Percentiles rank a stretch among this genome's conserved stretches.
phyloP scores from a whole-genome alignment of 2,329 filamentous ascomycete genomes.

The Fusarium brevicatenulatum region DNA sequence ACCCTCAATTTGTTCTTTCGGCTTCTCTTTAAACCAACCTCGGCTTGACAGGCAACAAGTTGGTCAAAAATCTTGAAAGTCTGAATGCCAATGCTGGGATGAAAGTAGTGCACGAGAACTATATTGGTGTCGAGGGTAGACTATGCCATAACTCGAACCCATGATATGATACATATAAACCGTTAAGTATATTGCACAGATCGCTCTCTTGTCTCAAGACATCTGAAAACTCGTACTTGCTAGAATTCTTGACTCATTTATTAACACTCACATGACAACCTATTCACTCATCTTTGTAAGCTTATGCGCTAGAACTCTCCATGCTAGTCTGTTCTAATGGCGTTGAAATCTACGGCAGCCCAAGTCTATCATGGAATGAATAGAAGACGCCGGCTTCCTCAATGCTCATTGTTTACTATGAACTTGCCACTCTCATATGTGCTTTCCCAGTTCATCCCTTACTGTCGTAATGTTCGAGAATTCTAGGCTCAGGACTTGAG shows the following conservation, averaged over 20 bases:
- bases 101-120: background rate
- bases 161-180: conserved; percentile 50
- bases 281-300: conserved; percentile 53
- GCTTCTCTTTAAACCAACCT: background rate
- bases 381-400: background rate
- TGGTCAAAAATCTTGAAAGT: background rate
- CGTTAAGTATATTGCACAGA: conserved; percentile 56
- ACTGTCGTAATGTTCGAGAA: background rate
- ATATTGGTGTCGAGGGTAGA: background rate
- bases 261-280: conserved; percentile 59
- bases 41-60: background rate
- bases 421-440: background rate
- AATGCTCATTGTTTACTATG: background rate
- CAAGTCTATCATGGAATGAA: conserved; percentile 73
- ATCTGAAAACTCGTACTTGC: conserved; percentile 70
- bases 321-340: conserved; percentile 69
- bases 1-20: background rate
- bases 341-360: conserved; percentile 59
- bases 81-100: background rate
- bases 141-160: conserved; percentile 9
- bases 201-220: conserved; percentile 66
- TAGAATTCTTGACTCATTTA: conserved; percentile 72
- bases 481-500: no score
- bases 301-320: conserved; percentile 61
- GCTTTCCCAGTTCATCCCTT: background rate